These are phyloP conservation scores for Sclerospora graminicola DNA, from an alignment of 352 stramenopile genomes.

Conservation along the genomic window DNA sequence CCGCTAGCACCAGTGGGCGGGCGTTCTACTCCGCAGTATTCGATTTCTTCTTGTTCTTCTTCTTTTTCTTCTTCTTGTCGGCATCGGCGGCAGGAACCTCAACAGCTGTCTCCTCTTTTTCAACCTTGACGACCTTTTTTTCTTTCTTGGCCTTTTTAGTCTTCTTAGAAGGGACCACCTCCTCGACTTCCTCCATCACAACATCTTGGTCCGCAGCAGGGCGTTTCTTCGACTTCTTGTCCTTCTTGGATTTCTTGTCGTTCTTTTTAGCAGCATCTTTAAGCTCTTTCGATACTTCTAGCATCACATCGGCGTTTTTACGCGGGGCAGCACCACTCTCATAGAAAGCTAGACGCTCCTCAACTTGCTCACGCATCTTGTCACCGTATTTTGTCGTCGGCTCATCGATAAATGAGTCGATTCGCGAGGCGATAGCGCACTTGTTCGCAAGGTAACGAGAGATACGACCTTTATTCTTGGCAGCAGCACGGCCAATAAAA, in stretches of 20 bases:
- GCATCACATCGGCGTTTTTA: slow-evolving; percentile 99
- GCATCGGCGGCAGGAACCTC: slow-evolving; percentile 14
- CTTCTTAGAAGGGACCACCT: slow-evolving; percentile 69
- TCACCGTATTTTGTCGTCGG: slow-evolving; percentile 95
- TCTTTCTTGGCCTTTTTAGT: slow-evolving; percentile 72
- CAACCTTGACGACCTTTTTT: slow-evolving; percentile 41
- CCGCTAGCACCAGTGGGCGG: slow-evolving; percentile 20
- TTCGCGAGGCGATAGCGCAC: slow-evolving; percentile 98
- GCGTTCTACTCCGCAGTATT: slow-evolving; percentile 61
- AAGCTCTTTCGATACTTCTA: slow-evolving; percentile 89
- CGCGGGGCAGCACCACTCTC: slow-evolving; percentile 95
- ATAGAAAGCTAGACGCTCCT: slow-evolving; percentile 99
- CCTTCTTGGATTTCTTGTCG: slow-evolving; percentile 65
- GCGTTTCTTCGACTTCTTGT: slow-evolving; percentile 78
- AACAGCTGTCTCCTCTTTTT: slow-evolving; percentile 18
- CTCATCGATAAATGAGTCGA: slow-evolving; percentile 98
- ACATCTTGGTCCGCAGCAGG: slow-evolving; percentile 48
- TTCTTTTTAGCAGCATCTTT: slow-evolving; percentile 40
- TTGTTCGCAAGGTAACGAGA: slow-evolving; percentile 99
- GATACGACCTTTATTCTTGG: slow-evolving; percentile 99
- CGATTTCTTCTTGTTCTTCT: slow-evolving; percentile 74
- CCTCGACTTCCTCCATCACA: slow-evolving; percentile 44
- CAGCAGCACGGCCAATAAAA: slow-evolving; percentile 97
- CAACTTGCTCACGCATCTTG: slow-evolving; percentile 98
- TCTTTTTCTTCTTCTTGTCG: slow-evolving; percentile 75